Base-by-base conservation (phyloP, 1,284 basidiomycete genomes). In the Boletus nobilissimus region DNA sequence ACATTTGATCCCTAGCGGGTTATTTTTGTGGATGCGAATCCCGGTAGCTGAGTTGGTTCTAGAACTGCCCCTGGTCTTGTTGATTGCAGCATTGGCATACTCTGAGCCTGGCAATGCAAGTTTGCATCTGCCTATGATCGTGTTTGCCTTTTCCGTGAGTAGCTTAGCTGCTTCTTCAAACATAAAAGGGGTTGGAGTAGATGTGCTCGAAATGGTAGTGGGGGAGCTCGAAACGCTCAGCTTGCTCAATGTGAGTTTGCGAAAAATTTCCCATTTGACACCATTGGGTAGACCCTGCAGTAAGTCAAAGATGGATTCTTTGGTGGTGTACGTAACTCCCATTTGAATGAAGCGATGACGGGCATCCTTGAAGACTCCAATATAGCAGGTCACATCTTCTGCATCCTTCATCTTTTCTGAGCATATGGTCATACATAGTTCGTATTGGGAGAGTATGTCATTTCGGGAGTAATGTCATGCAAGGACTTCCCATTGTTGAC, bases 341-440 rank as follows among this genome's bases (percentile, higher is more conserved):
- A 79, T 76, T 2, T 62, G 19, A 2, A 63, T 2, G 38, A 79
- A 76, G 1, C 18, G 26, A 0, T 22, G 18, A 1, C 10, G 32
- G 0, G 51, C 48, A 10, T 78, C 69, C 5, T 74, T 32, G 8
- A 74, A 78, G 0, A 72, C 69, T 3, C 40, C 34, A 9, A 78
- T 1, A 7, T 78, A 78, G 0, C 18, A 8, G 0, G 6, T 18
- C 0, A 40, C 63, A 6, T 79, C 46, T 0, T 66, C 60, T 0
- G 39, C 62, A 36, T 73, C 70, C 3, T 79, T 78, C 2, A 78
- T n/a, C 14, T 66, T 71, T 11, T 78, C 60, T 0, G 32, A 62
- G 0, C 16, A 14, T 3, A 78, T 26, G 0, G 6, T 6, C 0
- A 29, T 5, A 0, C 19, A 4, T 0, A 78, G 43, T 8, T 72